These are phyloP conservation scores for Leccinellum albellum DNA, from an alignment of 768 basidiomycete species.

Conservation along the genomic window DNA sequence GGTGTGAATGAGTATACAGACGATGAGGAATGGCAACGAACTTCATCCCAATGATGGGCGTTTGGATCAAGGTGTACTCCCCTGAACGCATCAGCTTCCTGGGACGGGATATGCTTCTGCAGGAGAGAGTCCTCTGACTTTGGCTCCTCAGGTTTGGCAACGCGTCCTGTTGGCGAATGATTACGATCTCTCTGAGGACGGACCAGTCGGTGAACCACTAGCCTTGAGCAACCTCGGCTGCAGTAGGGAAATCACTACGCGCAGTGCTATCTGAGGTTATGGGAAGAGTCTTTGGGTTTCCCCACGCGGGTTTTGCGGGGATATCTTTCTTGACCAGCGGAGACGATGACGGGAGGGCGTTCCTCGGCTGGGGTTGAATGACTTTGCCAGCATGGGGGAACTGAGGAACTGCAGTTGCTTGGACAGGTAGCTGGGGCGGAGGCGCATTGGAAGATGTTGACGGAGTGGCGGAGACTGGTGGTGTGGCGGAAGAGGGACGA, in stretches of 20 bases:
- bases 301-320: constrained; percentile 65
- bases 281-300: constrained; percentile 45
- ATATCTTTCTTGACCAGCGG: constrained; percentile 33
- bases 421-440: constrained; percentile 43
- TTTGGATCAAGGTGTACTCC: constrained; percentile 93
- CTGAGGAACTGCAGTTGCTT: constrained; percentile 42
- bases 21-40: constrained; percentile 37
- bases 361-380: constrained; percentile 59
- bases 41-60: constrained; percentile 97
- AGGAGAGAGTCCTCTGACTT: constrained; percentile 51
- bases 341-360: constrained; percentile 31
- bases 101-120: constrained; percentile 57
- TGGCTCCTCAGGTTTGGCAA: constrained; percentile 32
- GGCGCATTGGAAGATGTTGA: constrained; percentile 41
- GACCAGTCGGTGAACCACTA: constrained; percentile 23
- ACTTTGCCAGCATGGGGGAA: constrained; percentile 60
- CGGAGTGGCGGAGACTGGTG: constrained; percentile 53
- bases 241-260: constrained; percentile 87
- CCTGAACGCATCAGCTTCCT: constrained; percentile 91
- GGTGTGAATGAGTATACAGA: constrained; percentile 3
- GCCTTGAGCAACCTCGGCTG: constrained; percentile 92
- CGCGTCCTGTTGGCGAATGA: constrained; percentile 19
- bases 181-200: constrained; percentile 7
- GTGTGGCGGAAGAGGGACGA: constrained; percentile 68
- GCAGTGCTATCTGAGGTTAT: constrained; percentile 38